Evolutionary conservation across 2,329 filamentous ascomycete genomes (phyloP), one percentile per base, ranked within the genome.

Genomic region (Dactylellina sp.): DNA sequence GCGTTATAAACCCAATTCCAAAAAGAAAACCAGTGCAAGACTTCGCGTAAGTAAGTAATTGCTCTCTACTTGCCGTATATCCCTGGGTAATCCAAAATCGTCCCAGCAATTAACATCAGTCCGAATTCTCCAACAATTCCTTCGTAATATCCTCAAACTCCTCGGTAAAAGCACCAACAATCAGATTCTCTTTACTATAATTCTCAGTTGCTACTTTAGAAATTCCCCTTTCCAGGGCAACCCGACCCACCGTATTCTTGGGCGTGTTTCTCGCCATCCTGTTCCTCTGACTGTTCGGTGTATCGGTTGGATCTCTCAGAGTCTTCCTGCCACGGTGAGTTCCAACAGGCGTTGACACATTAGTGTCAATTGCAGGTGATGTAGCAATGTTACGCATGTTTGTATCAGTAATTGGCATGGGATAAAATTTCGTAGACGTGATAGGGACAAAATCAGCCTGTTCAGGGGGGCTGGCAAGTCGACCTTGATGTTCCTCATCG

Each of bases 211-310:
- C 14, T 60, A n/a, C 3, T 14, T 24, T 57, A 37, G 14, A 40
- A 22, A 3, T 6, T n/a, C 7, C 12, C 18, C 18, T 52, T 11
- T 53, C 44, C 22, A 72, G 42, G 9, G 60, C 39, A 7, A 53
- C 24, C 35, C 68, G 53, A 1, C 44, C 52, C 6, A 44, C n/a
- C 12, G 68, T 65, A 50, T 52, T 72, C 47, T 72, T 65, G 1
- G 68, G 68, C 28, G 60, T 72, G 59, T 72, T 72, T 44, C 68
- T 65, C n/a, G 35, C 50, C 68, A 65, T 65, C 22, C 68, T 59
- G 40, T 49, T 72, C 40, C 55, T 72, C 40, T 72, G 60, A 12
- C 37, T 72, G 12, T 44, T 32, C 6, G 68, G 68, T 1, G 56
- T 37, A 18, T 57, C 55, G 7, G 2, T 39, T 4, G 18, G 35